phyloP scores from a whole-genome alignment of 441 rosid genomes.

The Pelargonium australe region DNA sequence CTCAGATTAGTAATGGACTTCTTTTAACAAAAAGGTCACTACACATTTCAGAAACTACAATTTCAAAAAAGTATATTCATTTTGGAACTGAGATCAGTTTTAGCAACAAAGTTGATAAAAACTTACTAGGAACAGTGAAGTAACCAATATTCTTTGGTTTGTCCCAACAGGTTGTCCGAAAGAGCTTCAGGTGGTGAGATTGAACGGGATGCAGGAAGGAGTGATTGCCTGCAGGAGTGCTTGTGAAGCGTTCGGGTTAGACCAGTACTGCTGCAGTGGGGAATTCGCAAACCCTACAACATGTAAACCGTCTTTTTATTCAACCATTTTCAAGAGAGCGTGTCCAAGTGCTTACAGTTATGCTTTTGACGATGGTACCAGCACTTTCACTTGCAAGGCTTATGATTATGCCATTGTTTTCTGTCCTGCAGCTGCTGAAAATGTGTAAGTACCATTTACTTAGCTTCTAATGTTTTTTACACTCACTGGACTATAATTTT shows the following conservation, averaged over 20 bases:
- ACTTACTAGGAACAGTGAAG: too few relatives aligned
- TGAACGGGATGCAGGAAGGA: constrained; percentile 25
- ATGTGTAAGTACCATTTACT: too few relatives aligned
- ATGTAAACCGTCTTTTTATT: constrained; percentile 50
- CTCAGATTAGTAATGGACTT: too few relatives aligned
- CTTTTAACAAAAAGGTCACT: too few relatives aligned
- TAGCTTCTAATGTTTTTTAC: too few relatives aligned
- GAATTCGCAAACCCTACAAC: constrained; percentile 61
- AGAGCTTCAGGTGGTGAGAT: constrained; percentile 68
- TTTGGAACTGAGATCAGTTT: too few relatives aligned
- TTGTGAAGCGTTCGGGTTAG: constrained; percentile 61
- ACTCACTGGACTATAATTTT: too few relatives aligned
- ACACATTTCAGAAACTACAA: too few relatives aligned
- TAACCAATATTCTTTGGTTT: not conserved
- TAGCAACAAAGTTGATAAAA: too few relatives aligned
- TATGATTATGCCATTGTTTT: constrained; percentile 47
- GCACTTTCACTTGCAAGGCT: constrained; percentile 72
- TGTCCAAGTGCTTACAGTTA: constrained; percentile 71
- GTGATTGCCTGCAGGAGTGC: constrained; percentile 65
- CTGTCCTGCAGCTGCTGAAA: constrained; percentile 37
- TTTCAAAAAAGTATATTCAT: too few relatives aligned
- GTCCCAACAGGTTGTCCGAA: constrained; percentile 56
- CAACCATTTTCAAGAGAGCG: constrained; percentile 54
- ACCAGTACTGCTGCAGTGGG: constrained; percentile 68
- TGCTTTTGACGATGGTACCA: constrained; percentile 57